A percentile compares a stretch with the other conserved stretches of the same genome.
Evolutionary conservation across 2,329 filamentous ascomycete genomes (phyloP).

Genomic region (Exophiala aquamarina): DNA sequence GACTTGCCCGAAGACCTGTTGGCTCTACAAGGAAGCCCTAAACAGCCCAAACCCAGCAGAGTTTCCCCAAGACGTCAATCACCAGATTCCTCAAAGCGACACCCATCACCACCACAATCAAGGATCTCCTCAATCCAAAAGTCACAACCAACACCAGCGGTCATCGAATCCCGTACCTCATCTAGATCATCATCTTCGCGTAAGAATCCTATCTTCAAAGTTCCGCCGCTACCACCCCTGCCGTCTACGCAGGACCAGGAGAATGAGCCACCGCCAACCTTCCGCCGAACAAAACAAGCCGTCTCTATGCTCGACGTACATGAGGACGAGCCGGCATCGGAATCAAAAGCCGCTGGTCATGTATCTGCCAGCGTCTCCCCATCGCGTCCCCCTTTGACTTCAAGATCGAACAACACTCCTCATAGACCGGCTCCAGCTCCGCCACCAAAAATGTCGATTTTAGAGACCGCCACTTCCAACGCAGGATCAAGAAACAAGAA

Average conservation of each 20-base stretch:
- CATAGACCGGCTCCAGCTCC: slow-evolving; percentile 72
- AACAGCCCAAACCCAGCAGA: slow-evolving; percentile 28
- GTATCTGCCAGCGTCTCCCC: slow-evolving; percentile 47
- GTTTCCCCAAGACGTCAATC: slow-evolving; percentile 8
- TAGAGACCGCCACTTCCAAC: slow-evolving; percentile 85
- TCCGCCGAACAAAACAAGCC: slow-evolving; percentile 61
- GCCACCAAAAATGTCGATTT: slow-evolving; percentile 92
- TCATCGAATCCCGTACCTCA: slow-evolving; percentile 39
- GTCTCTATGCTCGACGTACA: slow-evolving; percentile 58
- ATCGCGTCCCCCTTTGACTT: slow-evolving; percentile 47
- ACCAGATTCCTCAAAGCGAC: slow-evolving; percentile 11
- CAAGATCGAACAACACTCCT: slow-evolving; percentile 68
- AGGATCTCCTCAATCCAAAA: slow-evolving; percentile 26
- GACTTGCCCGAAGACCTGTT: slow-evolving; percentile 27
- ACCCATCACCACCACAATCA: slow-evolving; percentile 21
- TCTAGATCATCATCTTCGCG: slow-evolving; percentile 42
- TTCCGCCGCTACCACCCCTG: slow-evolving; percentile 57
- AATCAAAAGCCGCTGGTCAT: slow-evolving; percentile 39
- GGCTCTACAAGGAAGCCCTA: slow-evolving; percentile 21
- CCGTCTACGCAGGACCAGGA: slow-evolving; percentile 75
- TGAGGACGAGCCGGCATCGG: slow-evolving; percentile 43
- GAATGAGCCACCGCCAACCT: slow-evolving; percentile 72
- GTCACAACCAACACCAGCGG: slow-evolving; percentile 42
- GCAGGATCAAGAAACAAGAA: slow-evolving; percentile 75
- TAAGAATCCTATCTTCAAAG: slow-evolving; percentile 57